phyloP scores from a whole-genome alignment of 106 monocot genomes.

The Apostasia shenzhenica region DNA sequence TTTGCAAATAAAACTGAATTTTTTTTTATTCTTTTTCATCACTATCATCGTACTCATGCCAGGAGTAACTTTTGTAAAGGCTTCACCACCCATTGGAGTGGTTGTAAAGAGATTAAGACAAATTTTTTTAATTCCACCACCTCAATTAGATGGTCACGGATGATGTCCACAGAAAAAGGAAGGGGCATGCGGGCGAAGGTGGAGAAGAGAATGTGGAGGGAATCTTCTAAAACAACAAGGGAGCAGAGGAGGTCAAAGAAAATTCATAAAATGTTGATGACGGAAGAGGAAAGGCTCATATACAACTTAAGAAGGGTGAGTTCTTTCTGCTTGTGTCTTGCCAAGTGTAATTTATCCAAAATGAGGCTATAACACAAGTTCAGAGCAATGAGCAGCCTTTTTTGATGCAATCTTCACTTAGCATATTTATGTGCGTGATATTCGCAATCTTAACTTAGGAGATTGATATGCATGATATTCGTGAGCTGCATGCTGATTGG shows the following conservation, averaged over 20 bases:
- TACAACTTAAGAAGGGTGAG: constrained; percentile 89
- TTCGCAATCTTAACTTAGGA: not conserved
- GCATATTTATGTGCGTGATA: not conserved
- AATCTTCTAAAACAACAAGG: constrained; percentile 80
- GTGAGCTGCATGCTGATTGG: not conserved
- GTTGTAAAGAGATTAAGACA: not conserved
- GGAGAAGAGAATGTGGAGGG: constrained; percentile 88
- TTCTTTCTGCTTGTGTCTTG: not conserved
- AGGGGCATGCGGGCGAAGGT: constrained; percentile 90
- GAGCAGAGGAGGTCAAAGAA: constrained; percentile 88
- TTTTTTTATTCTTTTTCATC: not conserved
- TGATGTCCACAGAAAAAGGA: constrained; percentile 62
- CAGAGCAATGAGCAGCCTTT: no score
- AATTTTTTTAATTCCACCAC: not conserved
- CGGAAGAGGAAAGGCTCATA: constrained; percentile 92
- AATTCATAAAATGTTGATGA: constrained; percentile 91
- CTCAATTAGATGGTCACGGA: constrained; percentile 15
- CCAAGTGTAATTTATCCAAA: not conserved
- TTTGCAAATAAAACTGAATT: not conserved
- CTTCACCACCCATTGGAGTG: constrained; percentile 4
- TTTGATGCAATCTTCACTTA: not conserved
- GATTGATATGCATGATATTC: not conserved
- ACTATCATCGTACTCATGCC: not conserved
- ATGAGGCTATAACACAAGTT: no score
- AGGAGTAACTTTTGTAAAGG: constrained; percentile 9